These are phyloP conservation scores for Seiridium cupressi DNA, from an alignment of 2,329 filamentous ascomycete genomes.

Conservation along the genomic window DNA sequence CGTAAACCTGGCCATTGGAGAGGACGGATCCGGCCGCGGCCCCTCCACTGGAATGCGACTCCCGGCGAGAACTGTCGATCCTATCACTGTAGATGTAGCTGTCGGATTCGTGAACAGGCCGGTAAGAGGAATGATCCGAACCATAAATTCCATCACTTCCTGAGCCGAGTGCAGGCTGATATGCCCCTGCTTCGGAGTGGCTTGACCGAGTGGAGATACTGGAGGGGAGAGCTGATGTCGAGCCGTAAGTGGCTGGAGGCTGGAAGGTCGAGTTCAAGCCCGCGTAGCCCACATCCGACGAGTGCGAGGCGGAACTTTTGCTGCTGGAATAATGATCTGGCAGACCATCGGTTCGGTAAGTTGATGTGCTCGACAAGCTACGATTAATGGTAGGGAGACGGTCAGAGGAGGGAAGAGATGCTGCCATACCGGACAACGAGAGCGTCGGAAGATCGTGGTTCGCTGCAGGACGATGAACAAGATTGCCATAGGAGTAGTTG, in stretches of 20 bases:
- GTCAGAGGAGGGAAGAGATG: slow-evolving; percentile 33
- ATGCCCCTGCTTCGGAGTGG: slow-evolving; percentile 15
- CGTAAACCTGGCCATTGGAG: slow-evolving; percentile 32
- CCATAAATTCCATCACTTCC: slow-evolving; percentile 18
- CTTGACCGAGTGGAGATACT: slow-evolving; percentile 15
- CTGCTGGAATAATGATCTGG: slow-evolving; percentile 19
- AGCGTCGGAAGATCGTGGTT: slow-evolving; percentile 33
- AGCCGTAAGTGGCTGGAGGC: slow-evolving; percentile 15
- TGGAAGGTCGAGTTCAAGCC: slow-evolving; percentile 22
- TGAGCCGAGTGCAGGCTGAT: slow-evolving; percentile 12
- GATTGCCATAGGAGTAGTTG: slow-evolving; percentile 29
- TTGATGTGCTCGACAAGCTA: slow-evolving; percentile 26
- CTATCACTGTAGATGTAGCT: slow-evolving; percentile 27
- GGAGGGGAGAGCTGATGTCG: slow-evolving; percentile 14
- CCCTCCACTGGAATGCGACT: slow-evolving; percentile 22
- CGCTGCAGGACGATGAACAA: slow-evolving; percentile 34
- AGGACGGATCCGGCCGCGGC: slow-evolving; percentile 20
- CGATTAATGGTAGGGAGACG: slow-evolving; percentile 33
- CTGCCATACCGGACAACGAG: slow-evolving; percentile 39
- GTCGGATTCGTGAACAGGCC: slow-evolving; percentile 18
- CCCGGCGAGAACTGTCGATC: slow-evolving; percentile 19
- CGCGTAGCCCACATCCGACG: slow-evolving; percentile 26
- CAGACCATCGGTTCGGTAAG: slow-evolving; percentile 26
- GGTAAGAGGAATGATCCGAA: slow-evolving; percentile 16
- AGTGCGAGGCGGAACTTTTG: slow-evolving; percentile 16